Evolutionary conservation across 2,329 filamentous ascomycete genomes (phyloP), one percentile per base, ranked within the genome.

Genomic region (Neonectria faginata): DNA sequence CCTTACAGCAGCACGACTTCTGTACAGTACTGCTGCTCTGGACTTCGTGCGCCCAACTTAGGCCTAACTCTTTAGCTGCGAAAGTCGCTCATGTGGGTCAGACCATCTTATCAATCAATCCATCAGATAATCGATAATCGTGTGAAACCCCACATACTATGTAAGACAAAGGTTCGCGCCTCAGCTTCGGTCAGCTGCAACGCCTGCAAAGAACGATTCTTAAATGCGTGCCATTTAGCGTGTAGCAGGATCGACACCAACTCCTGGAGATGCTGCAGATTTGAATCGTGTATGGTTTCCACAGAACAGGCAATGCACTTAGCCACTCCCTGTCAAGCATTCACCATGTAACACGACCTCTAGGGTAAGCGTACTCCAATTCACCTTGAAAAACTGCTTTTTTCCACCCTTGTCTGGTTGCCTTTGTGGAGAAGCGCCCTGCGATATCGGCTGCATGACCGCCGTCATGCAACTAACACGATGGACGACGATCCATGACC

Each of bases 71-170:
- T 25, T 31, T 25, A 25, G 47, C 18, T 27, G 9, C 16, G 16
- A n/a, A 50, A 51, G 36, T 33, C 29, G 48, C 48, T 33, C 48
- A 33, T 33, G 48, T 22, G 29, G n/a, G 48, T 20, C 36, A 7
- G 39, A 20, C n/a, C 48, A 36, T 51, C 48, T 51, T 51, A 51
- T 51, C 48, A 51, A 51, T 51, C 36, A 16, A n/a, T 39, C 39
- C 33, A 51, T 51, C 48, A 51, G 48, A 51, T 51, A 33, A 33
- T 18, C 7, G 48, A 51, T 51, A 33, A 20, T 20, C 20, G 20
- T 20, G 3, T 20, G 20, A 20, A 20, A 20, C 20, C 14, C 45
- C 44, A 47, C 44, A 12, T 3, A n/a, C n/a, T n/a, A n/a, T n/a
- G n/a, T n/a, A 5, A 9, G 14, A n/a, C 42, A 14, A 36, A 36